Conservation (phyloP, 164 flowering plant genomes). For the Euptelea pleiosperma region DNA sequence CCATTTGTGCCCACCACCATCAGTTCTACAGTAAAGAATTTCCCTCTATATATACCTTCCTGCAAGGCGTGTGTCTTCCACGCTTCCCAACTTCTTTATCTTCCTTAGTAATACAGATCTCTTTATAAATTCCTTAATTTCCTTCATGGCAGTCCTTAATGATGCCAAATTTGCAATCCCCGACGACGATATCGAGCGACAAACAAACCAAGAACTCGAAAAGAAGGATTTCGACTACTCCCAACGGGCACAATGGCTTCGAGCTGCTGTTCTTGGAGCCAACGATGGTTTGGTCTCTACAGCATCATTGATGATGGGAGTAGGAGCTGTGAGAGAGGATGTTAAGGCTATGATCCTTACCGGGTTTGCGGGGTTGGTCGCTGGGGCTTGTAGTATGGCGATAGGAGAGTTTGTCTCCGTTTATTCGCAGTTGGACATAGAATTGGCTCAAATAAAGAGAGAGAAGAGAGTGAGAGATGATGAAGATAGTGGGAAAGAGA, state of each 20-base stretch:
- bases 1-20: neutral
- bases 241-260: constrained; percentile 27
- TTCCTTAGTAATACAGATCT: too few species aligned
- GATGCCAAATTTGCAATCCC: too few species aligned
- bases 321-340: constrained; percentile 25
- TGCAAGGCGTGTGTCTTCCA: constrained; percentile 15
- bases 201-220: neutral
- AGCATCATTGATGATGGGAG: constrained; percentile 28
- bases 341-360: constrained; percentile 22
- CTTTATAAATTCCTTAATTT: too few species aligned
- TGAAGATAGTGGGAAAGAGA: neutral
- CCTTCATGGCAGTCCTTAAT: too few species aligned
- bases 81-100: neutral
- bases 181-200: neutral
- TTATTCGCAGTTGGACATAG: too few species aligned
- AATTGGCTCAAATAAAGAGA: constrained; percentile 29
- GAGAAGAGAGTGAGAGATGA: constrained; percentile 1
- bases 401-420: constrained; percentile 31
- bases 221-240: constrained; percentile 23
- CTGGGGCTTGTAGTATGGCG: constrained; percentile 38
- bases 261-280: constrained; percentile 32
- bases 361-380: constrained; percentile 28
- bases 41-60: constrained; percentile 6
- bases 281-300: constrained; percentile 31
- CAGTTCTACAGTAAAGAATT: neutral